Evolutionary conservation across 1,139 yeast genomes (phyloP).

Genomic region (Lizanozyma gosingica): DNA sequence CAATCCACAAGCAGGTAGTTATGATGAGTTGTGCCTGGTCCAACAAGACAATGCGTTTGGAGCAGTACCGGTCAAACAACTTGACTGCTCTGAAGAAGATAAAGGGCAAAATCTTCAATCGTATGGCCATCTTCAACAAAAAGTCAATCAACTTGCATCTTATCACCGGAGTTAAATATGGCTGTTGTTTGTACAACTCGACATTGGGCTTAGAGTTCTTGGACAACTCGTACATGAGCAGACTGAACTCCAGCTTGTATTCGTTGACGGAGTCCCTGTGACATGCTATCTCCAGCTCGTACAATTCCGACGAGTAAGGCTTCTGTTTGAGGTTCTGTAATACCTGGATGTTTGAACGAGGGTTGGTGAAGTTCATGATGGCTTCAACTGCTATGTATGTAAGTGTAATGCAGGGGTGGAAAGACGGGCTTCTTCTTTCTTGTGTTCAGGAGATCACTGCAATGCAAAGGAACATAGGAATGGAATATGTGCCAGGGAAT

Average conservation of each 20-base stretch:
- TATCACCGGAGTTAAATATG: conserved; percentile 44
- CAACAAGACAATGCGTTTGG: conserved; percentile 50
- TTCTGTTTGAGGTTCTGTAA: neutral
- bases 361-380: too few relatives aligned
- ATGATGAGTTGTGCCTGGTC: conserved; percentile 58
- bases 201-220: conserved; percentile 38
- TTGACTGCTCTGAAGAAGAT: conserved; percentile 51
- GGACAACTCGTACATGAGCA: neutral
- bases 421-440: too few relatives aligned
- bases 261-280: neutral
- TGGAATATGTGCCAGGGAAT: too few relatives aligned
- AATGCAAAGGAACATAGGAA: too few relatives aligned
- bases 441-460: too few relatives aligned
- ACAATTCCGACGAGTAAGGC: neutral
- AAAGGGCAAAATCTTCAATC: conserved; percentile 52
- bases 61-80: conserved; percentile 57
- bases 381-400: too few relatives aligned
- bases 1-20: conserved; percentile 60
- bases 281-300: neutral
- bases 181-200: conserved; percentile 52
- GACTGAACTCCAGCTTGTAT: neutral
- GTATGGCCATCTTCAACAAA: conserved; percentile 45
- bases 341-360: neutral
- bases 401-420: too few relatives aligned
- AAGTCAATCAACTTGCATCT: conserved; percentile 49